phyloP scores from a whole-genome alignment of 2,329 filamentous ascomycete genomes.

The Colletotrichum shisoi region DNA sequence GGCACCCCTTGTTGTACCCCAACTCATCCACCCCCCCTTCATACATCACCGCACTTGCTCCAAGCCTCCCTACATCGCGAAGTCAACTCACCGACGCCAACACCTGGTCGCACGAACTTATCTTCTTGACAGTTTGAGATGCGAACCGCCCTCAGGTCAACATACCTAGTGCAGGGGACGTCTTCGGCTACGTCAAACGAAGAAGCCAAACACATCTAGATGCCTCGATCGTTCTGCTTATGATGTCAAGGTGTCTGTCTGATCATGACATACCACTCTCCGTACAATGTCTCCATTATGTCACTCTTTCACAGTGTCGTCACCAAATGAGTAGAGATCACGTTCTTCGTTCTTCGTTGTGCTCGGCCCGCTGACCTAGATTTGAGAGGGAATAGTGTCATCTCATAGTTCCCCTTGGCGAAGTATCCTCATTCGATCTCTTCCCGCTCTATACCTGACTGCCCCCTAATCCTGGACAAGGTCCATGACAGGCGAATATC shows the following conservation, averaged over 20 bases:
- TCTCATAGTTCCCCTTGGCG: not conserved
- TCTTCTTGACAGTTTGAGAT: not conserved
- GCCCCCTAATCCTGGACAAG: not conserved
- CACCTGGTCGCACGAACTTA: not conserved
- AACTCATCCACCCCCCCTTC: constrained; percentile 36
- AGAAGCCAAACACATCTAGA: not conserved
- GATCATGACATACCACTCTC: not conserved
- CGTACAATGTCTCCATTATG: not conserved
- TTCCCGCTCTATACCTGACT: not conserved
- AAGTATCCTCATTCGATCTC: not conserved
- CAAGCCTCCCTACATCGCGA: constrained; percentile 11
- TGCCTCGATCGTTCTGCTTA: not conserved
- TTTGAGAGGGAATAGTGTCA: not conserved
- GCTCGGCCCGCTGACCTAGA: not conserved
- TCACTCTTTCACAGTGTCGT: not conserved
- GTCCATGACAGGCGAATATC: not conserved
- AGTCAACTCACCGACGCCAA: constrained; percentile 4
- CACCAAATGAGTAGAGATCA: not conserved
- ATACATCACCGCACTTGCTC: constrained; percentile 1
- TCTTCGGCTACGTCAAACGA: not conserved
- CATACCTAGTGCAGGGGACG: not conserved
- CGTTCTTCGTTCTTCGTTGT: not conserved
- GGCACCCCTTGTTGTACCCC: constrained; percentile 36
- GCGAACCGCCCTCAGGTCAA: not conserved
- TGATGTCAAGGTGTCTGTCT: too few species aligned